Base-by-base conservation (phyloP, 768 basidiomycete species). In the Pulveroboletus sp. region DNA sequence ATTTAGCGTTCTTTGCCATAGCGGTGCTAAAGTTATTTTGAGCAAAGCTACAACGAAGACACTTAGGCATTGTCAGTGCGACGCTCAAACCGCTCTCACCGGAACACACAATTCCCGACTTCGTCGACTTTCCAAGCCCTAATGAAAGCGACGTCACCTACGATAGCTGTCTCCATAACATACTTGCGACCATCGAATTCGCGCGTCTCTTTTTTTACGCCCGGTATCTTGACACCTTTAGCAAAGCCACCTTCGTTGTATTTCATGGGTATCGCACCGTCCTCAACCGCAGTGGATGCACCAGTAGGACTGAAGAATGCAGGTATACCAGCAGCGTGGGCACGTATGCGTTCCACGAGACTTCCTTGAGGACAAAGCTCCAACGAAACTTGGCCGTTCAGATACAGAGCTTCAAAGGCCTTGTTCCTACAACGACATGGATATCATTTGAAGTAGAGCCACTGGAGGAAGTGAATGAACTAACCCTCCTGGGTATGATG, bases 301-400 rank as follows among this genome's bases (percentile, higher is more conserved):
- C 94, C 93, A 1, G 92, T 93, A 14, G 92, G 93, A 6, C 90
- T 95, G 69, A 75, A 94, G 74, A 97, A 93, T n/a, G 87, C 91
- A 16, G 93, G 92, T 51, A 93, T 91, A 43, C 93, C 93, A 11
- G 90, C 88, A 9, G 90, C 92, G 49, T 90, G 87, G 7, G 93
- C 88, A 31, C 92, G 85, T 51, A 94, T 75, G 49, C 92, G 85
- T 62, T 94, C 93, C 14, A 86, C 83, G 37, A 97, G 81, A 13
- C 91, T 94, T 10, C 92, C 93, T 69, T 97, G 93, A 4, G 94
- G 93, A 23, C 90, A 89, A 19, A 95, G 84, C 60, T 95, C 93
- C 31, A 94, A 72, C 9, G 86, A 84, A 50, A 95, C 85, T 55
- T 85, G 69, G 45, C 93, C 93, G 12, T 78, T 76, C 43, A 95